phyloP scores from a whole-genome alignment of 2,329 filamentous ascomycete species.

The Cladophialophora exuberans region DNA sequence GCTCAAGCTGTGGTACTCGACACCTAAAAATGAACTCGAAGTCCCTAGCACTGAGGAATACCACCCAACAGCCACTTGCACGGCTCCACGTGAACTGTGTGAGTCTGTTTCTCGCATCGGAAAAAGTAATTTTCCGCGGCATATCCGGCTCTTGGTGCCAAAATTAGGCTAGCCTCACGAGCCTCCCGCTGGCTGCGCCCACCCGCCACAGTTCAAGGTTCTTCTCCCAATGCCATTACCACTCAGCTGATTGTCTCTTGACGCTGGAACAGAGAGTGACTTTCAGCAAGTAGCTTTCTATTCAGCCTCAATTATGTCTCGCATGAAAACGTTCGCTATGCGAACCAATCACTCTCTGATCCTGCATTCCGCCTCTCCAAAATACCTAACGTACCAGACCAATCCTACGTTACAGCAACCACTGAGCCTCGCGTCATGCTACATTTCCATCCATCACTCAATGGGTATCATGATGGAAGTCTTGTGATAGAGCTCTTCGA shows the following conservation, averaged over 20 bases:
- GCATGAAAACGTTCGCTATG: conserved; percentile 12
- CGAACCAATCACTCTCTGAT: conserved; percentile 5
- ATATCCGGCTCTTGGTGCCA: not conserved
- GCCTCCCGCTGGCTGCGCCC: not conserved
- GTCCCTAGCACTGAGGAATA: conserved; percentile 6
- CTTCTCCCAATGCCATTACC: not conserved
- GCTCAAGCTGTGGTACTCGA: no score
- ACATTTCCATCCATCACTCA: conserved; percentile 6
- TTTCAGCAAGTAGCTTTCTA: not conserved
- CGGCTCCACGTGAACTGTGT: no score
- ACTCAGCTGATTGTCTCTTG: not conserved
- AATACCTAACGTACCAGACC: not conserved
- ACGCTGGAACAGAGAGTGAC: not conserved
- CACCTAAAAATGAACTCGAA: no score
- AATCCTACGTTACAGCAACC: not conserved
- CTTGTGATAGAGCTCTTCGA: not conserved
- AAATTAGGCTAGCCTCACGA: conserved; percentile 1
- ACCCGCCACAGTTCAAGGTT: not conserved
- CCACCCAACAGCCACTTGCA: no score
- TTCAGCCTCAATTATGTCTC: conserved; percentile 13
- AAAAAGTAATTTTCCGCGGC: not conserved
- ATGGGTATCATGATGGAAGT: not conserved
- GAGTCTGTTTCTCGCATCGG: conserved; percentile 7
- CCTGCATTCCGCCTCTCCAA: not conserved
- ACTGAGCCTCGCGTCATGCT: conserved; percentile 7